Evolutionary conservation across 139 green algal species (phyloP), one percentile per base, ranked within the genome.

Genomic region (Coelastrella sp.): DNA sequence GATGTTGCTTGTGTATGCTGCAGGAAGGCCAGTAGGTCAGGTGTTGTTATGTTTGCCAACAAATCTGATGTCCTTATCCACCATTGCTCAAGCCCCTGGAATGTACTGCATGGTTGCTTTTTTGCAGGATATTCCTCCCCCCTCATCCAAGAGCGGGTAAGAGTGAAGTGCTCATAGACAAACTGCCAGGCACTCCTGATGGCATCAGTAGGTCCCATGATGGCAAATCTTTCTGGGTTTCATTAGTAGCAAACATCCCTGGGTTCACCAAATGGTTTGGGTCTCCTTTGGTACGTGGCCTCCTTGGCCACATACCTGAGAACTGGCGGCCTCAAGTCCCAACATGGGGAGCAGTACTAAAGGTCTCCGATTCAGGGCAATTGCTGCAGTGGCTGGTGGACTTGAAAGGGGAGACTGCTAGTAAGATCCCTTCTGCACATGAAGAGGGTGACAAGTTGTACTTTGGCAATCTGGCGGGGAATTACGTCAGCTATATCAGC

Each of bases 141-240:
- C 83, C 79, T 57, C 19, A 90, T 85, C 25, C 64, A 2, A 74
- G 88, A 84, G 85, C 82, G 3, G 92, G 90, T 15, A 60, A 74
- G 2, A 78, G 34, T 35, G 88, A 93, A n/a, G 57, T 89, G 0
- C 51, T 93, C 11, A 85, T 92, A 4, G 79, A 84, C 27, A 43
- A 66, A 8, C 76, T 95, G 40, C 92, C 92, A 0, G 92, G 92
- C 27, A 91, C 90, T 11, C 91, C 91, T 0, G 92, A 95, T 64
- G 91, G 91, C 48, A 81, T 95, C 11, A 78, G 68, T 21, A 69
- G 60, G 0, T 51, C 67, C 2, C 32, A 45, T 2, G 88, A 91
- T 41, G 89, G 88, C 40, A 83, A 37, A 60, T 82, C 48, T 40
- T 94, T 93, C 79, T 93, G 89, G 91, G 66, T 94, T 0, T 50